Evolutionary conservation across 345 rosid genomes (phyloP).

Genomic region (Linum lewisii): DNA sequence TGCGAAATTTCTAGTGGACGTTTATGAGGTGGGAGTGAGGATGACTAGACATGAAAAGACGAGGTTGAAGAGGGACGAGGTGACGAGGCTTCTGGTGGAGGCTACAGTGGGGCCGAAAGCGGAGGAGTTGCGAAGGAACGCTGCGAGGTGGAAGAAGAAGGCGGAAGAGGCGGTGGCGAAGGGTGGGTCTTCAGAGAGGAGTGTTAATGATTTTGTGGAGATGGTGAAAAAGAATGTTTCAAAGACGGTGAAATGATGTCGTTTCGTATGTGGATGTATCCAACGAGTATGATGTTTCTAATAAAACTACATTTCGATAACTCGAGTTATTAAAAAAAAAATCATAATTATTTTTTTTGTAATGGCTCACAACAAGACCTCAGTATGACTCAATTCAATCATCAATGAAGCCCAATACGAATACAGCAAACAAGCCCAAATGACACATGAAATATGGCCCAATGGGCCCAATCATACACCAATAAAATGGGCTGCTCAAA

Average conservation of each 20-base stretch:
- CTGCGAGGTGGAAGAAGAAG: background rate
- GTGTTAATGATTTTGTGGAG: conserved; percentile 3
- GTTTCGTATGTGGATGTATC: no score
- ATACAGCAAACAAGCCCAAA: no score
- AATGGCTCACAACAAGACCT: no score
- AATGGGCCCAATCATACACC: no score
- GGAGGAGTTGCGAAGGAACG: conserved; percentile 2
- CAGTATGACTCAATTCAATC: no score
- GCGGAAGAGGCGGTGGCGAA: conserved; percentile 3
- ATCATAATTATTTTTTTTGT: no score
- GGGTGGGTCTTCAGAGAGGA: conserved; percentile 2
- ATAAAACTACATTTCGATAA: no score
- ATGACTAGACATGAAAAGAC: conserved; percentile 17
- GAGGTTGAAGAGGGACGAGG: conserved; percentile 17
- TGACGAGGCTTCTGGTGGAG: conserved; percentile 20
- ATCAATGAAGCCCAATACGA: no score
- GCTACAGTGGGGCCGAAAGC: conserved; percentile 16
- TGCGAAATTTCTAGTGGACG: conserved; percentile 37
- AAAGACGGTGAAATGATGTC: background rate
- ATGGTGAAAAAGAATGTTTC: background rate
- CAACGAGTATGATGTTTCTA: no score
- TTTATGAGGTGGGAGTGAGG: conserved; percentile 35
- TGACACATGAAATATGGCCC: no score
- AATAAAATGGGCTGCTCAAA: no score
- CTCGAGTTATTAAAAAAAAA: no score